Base-by-base conservation (phyloP, 2,329 filamentous ascomycete species). In the Acrodontium crateriforme region DNA sequence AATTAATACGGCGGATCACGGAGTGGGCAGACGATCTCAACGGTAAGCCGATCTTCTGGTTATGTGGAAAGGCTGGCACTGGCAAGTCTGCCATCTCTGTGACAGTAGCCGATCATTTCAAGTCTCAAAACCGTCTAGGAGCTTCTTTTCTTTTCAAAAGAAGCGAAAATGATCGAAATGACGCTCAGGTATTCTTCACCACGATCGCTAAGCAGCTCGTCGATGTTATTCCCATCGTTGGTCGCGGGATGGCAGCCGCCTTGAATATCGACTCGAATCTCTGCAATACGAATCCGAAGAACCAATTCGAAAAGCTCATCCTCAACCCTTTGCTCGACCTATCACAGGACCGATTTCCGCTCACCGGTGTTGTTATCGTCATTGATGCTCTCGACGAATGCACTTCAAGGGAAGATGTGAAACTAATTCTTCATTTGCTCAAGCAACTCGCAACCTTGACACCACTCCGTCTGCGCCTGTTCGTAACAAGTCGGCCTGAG, bases 321-420 rank as follows among this genome's bases (percentile, higher is more conserved):
- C n/a, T 33, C 7, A 8, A 26, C 6, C 38, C 38, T n/a, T 16
- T 40, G 6, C 7, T 12, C 11, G 25, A 18, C 2, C 9, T 29
- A 9, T 7, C 16, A 11, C 22, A 19, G 7, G 13, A 19, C 12
- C 24, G 20, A 12, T 22, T 8, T 5, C 20, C 20, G 10, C 25
- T 36, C 10, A n/a, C n/a, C n/a, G n/a, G n/a, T n/a, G n/a, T n/a
- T n/a, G 23, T 44, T 9, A 32, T 47, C 17, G 35, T 46, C 5
- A 38, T 46, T 16, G 44, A 54, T 36, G 50, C 50, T 2, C 41
- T 54, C 5, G 48, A 52, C 29, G 48, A 53, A 28, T 53, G 50
- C 29, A 44, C 49, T 7, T 15, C 32, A 18, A 35, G 40, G 9
- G 27, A 34, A 7, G 25, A 39, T 24, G 32, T 42, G 10, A 32